Evolutionary conservation across 306 rosid genomes (phyloP), one percentile per base, ranked within the genome.

Genomic region (Cucurbita moschata): DNA sequence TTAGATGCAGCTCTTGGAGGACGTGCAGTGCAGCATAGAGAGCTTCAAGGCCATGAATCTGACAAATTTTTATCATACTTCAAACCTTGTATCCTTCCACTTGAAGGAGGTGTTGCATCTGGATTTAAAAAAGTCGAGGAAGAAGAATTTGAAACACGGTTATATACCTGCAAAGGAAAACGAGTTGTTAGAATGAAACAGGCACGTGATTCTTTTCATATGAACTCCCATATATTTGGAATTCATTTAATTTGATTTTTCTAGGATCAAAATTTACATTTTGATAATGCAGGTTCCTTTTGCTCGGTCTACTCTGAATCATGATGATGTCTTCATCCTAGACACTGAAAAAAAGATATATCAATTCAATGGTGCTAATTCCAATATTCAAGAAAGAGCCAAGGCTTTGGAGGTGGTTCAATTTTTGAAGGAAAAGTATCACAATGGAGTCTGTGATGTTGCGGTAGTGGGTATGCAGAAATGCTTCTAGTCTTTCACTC

Each of bases 331-430:
- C 53, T 94, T 94, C 82, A 91, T 94, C 82, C 85, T 94, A 74
- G 99, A 94, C 82, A 75, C 96, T 47, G 23, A 94, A 73, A 76
- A 83, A 47, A 94, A 94, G 88, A 91, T 94, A 73, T 94, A 81
- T 79, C 99, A 94, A 82, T 94, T 94, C 86, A 94, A 94, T 67
- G 99, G 99, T 75, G 95, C 96, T 21, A 94, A 94, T 87, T 94
- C 99, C 46, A 89, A 89, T 80, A 91, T 94, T 77, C 99, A 94
- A 84, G 99, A 94, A 79, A 88, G 99, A 86, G 99, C 96, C 73
- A 91, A 94, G 82, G 96, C 99, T 75, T 81, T 94, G 85, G 99
- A 94, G 85, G 89, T 89, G 68, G 87, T 89, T 78, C 99, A 94
- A 85, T 89, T 76, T 84, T 81, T 94, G 82, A 94, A 94, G 86